Evolutionary conservation across 345 rosid species (phyloP).

Genomic region (Brassica cretica): DNA sequence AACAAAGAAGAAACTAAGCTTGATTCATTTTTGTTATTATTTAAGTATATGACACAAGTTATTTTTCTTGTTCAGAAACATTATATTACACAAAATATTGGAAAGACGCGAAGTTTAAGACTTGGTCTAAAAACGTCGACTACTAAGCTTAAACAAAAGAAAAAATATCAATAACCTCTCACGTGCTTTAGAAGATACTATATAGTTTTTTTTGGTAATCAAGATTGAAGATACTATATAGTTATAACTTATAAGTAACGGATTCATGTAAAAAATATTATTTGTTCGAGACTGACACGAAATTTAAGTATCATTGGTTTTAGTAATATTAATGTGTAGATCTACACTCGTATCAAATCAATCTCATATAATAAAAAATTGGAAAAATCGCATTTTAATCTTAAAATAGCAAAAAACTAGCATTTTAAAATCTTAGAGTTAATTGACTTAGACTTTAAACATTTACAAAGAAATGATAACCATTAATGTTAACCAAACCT

Average conservation of each 20-base stretch:
- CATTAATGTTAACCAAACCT: neutral
- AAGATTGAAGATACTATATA: too few relatives aligned
- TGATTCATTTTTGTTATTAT: neutral
- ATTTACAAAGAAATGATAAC: neutral
- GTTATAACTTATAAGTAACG: neutral
- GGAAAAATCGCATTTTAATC: neutral
- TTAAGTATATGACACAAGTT: neutral
- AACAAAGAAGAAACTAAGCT: neutral
- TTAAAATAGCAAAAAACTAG: neutral
- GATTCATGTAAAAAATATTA: neutral
- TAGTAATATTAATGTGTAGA: neutral
- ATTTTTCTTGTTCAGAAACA: neutral
- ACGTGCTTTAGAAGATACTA: neutral
- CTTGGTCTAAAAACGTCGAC: neutral
- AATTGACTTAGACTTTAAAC: neutral
- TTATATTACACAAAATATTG: neutral
- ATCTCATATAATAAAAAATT: neutral
- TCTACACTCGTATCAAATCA: neutral
- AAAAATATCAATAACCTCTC: neutral
- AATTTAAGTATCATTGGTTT: neutral
- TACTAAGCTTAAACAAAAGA: neutral
- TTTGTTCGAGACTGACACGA: neutral
- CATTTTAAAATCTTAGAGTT: neutral
- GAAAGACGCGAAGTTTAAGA: neutral
- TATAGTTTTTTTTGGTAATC: too few relatives aligned